phyloP scores from a whole-genome alignment of 2,329 filamentous ascomycete genomes.

The Monilinia aucupariae region DNA sequence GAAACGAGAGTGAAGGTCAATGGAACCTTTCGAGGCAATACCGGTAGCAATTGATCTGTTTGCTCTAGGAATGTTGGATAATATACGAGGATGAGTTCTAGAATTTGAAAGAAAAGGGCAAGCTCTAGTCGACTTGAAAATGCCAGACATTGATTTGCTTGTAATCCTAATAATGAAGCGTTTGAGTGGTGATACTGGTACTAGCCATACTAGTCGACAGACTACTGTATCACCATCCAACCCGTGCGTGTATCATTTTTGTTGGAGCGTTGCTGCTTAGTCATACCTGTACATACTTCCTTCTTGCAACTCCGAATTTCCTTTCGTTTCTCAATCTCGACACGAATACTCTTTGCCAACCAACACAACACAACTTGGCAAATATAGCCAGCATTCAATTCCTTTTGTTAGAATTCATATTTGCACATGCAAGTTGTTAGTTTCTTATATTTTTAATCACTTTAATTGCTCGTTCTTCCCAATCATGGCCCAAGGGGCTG shows the following conservation, averaged over 20 bases:
- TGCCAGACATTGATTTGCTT: conserved; percentile 1
- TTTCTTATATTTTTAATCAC: conserved; percentile 18
- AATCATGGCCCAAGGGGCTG: conserved; percentile 37
- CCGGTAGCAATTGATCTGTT: conserved; percentile 5
- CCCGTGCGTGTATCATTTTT: too few species aligned
- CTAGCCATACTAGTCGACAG: too few species aligned
- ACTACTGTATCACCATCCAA: too few species aligned
- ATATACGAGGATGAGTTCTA: neutral
- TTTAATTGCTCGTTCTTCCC: conserved; percentile 23
- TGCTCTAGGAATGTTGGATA: neutral
- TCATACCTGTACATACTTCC: neutral
- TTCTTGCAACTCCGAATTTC: neutral
- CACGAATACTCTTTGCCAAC: conserved; percentile 2
- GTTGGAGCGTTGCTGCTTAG: neutral
- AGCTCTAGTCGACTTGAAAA: conserved; percentile 10
- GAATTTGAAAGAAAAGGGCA: neutral
- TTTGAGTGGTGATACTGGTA: neutral
- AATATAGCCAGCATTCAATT: neutral
- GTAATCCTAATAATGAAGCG: neutral
- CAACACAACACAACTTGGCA: conserved; percentile 9
- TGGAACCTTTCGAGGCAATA: neutral
- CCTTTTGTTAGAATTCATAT: conserved; percentile 1
- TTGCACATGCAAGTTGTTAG: conserved; percentile 10
- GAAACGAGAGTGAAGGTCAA: neutral
- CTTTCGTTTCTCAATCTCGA: neutral